Conservation (phyloP, 768 basidiomycete genomes). For the Lactarius akahatsu region DNA sequence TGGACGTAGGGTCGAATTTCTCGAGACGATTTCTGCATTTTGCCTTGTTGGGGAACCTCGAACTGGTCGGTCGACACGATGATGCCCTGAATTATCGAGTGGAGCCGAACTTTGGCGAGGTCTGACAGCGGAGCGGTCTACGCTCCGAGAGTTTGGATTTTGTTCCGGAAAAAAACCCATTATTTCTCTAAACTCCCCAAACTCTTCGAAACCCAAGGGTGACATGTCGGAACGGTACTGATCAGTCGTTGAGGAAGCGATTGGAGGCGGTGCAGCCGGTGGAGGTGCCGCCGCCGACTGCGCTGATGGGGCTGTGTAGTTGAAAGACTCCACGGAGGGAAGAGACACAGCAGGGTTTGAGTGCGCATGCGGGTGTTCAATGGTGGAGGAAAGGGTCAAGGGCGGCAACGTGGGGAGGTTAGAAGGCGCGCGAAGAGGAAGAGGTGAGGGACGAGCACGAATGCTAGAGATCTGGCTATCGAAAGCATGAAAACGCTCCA, state of each 20-base stretch:
- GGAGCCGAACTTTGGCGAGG: conserved; percentile 17
- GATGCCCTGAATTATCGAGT: conserved; percentile 13
- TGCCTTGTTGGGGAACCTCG: conserved; percentile 15
- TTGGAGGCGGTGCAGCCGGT: conserved; percentile 7
- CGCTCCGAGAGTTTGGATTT: conserved; percentile 10
- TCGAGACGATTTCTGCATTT: conserved; percentile 6
- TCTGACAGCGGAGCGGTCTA: conserved; percentile 11
- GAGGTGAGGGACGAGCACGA: conserved; percentile 22
- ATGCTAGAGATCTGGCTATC: conserved; percentile 30
- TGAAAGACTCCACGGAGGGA: conserved; percentile 21
- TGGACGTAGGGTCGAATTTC: conserved; percentile 6
- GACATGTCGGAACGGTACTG: conserved; percentile 16
- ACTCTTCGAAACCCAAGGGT: conserved; percentile 17
- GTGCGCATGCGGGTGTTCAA: conserved; percentile 16
- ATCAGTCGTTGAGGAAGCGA: conserved; percentile 7
- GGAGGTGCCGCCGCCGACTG: conserved; percentile 5
- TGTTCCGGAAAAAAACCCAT: conserved; percentile 18
- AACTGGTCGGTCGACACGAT: conserved; percentile 9
- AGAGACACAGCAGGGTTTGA: conserved; percentile 10
- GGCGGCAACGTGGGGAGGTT: conserved; percentile 26
- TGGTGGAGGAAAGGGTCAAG: conserved; percentile 25
- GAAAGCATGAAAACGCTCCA: conserved; percentile 30
- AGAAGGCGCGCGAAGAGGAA: conserved; percentile 18
- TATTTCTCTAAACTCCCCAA: conserved; percentile 23
- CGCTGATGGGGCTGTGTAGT: neutral